A percentile compares a stretch with the other conserved stretches of the same genome.
Conservation (phyloP, 2,329 filamentous ascomycete species). For the Shiraia bambusicola region DNA sequence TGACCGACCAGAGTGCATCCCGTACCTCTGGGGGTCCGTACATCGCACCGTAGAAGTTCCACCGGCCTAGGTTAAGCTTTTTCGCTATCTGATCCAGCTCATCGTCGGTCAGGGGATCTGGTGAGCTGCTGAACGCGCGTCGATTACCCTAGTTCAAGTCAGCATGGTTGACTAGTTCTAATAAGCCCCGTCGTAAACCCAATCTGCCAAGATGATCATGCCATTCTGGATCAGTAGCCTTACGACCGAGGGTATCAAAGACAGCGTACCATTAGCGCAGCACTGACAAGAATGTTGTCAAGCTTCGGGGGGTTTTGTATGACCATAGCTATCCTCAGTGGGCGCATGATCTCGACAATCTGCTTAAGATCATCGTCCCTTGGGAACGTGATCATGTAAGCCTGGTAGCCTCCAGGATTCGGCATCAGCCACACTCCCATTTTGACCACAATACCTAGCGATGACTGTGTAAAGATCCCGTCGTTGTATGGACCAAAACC, state of each 20-base stretch:
- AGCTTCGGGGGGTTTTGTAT: constrained; percentile 50
- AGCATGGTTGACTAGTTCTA: no score
- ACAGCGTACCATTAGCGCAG: constrained; percentile 42
- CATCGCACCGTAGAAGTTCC: constrained; percentile 53
- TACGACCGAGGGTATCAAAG: constrained; percentile 1
- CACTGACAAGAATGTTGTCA: constrained; percentile 46
- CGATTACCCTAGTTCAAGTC: no score
- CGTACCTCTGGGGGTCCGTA: constrained; percentile 27
- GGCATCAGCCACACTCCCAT: constrained; percentile 50
- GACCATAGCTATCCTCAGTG: constrained; percentile 37
- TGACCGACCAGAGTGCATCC: constrained; percentile 33
- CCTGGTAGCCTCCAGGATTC: constrained; percentile 46
- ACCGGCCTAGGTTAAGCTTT: constrained; percentile 47
- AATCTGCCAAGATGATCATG: no score
- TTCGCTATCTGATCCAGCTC: constrained; percentile 47
- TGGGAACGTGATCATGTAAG: constrained; percentile 49
- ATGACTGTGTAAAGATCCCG: constrained; percentile 52
- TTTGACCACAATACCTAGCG: constrained; percentile 51
- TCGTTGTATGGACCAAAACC: constrained; percentile 38
- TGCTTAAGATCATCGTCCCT: constrained; percentile 52
- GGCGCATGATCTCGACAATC: constrained; percentile 53
- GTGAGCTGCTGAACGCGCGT: no score
- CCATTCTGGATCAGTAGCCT: no score
- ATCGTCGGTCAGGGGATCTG: constrained; percentile 40
- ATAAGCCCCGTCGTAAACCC: no score